Conservation (phyloP, 2,329 filamentous ascomycete genomes). For the Endocalyx cinctus region DNA sequence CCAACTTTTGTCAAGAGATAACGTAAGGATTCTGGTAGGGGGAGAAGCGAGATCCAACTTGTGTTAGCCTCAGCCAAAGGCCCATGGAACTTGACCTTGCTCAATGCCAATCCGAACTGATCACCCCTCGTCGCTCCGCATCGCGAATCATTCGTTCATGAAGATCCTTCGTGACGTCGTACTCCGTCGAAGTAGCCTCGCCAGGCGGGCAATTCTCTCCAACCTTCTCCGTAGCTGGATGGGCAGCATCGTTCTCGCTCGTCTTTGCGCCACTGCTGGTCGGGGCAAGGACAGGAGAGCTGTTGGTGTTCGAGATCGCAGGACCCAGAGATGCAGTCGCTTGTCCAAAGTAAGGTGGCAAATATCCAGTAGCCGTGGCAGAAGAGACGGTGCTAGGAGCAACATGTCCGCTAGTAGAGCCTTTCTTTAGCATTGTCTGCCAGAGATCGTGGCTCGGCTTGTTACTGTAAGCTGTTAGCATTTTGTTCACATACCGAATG, state of each 20-base stretch:
- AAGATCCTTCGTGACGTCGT: slow-evolving; percentile 24
- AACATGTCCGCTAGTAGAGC: slow-evolving; percentile 42
- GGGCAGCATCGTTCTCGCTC: slow-evolving; percentile 15
- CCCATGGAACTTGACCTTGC: too few species aligned
- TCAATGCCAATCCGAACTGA: slow-evolving; percentile 26
- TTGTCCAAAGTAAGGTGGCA: slow-evolving; percentile 49
- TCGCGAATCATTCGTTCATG: slow-evolving; percentile 27
- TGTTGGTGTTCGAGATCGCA: slow-evolving; percentile 34
- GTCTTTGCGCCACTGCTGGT: slow-evolving; percentile 19
- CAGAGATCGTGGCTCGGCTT: slow-evolving; percentile 41
- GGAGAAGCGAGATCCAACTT: too few species aligned
- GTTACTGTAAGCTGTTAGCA: slow-evolving; percentile 25
- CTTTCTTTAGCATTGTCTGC: slow-evolving; percentile 48
- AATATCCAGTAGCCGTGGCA: slow-evolving; percentile 48
- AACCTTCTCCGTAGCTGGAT: slow-evolving; percentile 28
- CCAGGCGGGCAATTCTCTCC: slow-evolving; percentile 42
- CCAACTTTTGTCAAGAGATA: slow-evolving; percentile 6
- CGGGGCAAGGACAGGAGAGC: slow-evolving; percentile 25
- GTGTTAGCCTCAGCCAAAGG: too few species aligned
- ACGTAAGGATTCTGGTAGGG: neutral
- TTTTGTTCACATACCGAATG: neutral
- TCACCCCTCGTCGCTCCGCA: slow-evolving; percentile 25
- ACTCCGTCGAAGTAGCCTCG: slow-evolving; percentile 25
- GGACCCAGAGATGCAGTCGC: slow-evolving; percentile 47
- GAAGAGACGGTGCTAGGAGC: slow-evolving; percentile 47